phyloP scores from a whole-genome alignment of 306 rosid species.

The Calophaca sinica region DNA sequence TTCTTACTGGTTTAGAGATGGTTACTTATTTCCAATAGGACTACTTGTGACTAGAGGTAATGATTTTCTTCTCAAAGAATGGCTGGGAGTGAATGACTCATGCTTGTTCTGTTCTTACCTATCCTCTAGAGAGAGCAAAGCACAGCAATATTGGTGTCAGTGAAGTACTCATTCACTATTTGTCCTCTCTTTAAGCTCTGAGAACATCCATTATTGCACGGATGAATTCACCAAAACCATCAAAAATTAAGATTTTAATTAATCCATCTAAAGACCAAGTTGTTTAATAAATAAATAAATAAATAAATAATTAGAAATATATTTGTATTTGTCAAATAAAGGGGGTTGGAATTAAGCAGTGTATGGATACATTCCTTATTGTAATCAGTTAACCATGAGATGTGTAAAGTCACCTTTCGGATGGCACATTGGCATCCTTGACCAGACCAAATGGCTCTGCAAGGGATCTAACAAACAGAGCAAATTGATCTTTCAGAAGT shows the following conservation, averaged over 20 bases:
- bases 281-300: background rate
- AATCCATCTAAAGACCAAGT: background rate
- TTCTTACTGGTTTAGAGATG: constrained; percentile 50
- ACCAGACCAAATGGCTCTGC: constrained; percentile 1
- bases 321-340: too few relatives aligned
- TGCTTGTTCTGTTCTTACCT: background rate
- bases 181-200: constrained; percentile 28
- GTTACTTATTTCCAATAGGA: constrained; percentile 35
- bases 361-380: too few relatives aligned
- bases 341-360: too few relatives aligned
- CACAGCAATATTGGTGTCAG: constrained; percentile 39
- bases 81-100: constrained; percentile 39
- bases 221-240: constrained; percentile 36
- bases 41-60: background rate
- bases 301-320: too few relatives aligned
- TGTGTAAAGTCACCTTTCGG: constrained; percentile 8
- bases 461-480: background rate
- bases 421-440: background rate
- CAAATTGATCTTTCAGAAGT: too few relatives aligned
- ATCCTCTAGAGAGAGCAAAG: background rate
- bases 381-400: background rate
- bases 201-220: constrained; percentile 52
- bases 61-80: constrained; percentile 35
- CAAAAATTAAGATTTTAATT: constrained; percentile 14
- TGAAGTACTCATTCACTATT: constrained; percentile 41